These are phyloP conservation scores for Staphylotrichum tortipilum DNA, from an alignment of 495 filamentous ascomycete genomes.

Conservation along the genomic window DNA sequence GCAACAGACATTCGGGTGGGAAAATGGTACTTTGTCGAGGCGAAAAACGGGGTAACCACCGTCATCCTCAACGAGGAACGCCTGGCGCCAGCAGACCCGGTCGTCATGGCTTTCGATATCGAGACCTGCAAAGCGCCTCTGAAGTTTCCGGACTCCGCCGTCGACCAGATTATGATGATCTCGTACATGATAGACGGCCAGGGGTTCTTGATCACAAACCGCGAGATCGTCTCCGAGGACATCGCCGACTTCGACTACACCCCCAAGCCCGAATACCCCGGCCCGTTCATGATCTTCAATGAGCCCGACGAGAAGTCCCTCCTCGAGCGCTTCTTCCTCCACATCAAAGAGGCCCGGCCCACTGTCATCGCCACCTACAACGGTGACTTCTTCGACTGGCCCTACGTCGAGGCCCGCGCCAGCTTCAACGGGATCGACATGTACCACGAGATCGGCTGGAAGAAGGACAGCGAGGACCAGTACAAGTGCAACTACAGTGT, in stretches of 20 bases:
- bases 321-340: constrained; percentile 86
- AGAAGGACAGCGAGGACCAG: constrained; percentile 88
- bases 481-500: constrained; percentile 92
- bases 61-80: constrained; percentile 82
- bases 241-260: constrained; percentile 98
- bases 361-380: constrained; percentile 99
- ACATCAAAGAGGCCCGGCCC: constrained; percentile 88
- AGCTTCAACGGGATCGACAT: constrained; percentile 96
- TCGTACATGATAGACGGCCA: constrained; percentile 99
- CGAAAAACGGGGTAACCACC: constrained; percentile 78
- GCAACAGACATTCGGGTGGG: constrained; percentile 78
- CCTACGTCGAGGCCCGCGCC: constrained; percentile 89
- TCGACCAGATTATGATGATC: constrained; percentile 99
- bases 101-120: constrained; percentile 96
- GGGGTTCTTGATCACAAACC: constrained; percentile 95
- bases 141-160: constrained; percentile 93
- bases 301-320: constrained; percentile 86
- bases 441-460: constrained; percentile 97
- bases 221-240: constrained; percentile 95
- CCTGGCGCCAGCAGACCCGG: constrained; percentile 79
- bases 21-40: constrained; percentile 94
- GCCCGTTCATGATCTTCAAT: constrained; percentile 95
- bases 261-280: constrained; percentile 89
- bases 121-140: constrained; percentile 94
- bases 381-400: constrained; percentile 99